Conservation (phyloP, 176 grass and related monocot species). For the Lolium perenne region DNA sequence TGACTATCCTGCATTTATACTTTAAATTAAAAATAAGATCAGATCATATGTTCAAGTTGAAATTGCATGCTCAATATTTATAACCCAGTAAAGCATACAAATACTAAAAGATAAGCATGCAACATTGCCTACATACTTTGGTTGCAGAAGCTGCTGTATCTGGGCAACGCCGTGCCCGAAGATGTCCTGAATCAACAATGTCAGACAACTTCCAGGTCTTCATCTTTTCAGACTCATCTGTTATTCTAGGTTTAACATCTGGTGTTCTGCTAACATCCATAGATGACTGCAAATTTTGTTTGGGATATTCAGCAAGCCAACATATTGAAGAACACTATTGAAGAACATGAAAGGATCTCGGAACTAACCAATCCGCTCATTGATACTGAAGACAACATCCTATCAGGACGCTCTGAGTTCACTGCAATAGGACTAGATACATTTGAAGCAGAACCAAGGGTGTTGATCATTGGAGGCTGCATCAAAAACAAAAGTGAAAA, state of each 20-base stretch:
- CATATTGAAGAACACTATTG: slow-evolving; percentile 20
- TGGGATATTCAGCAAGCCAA: slow-evolving; percentile 37
- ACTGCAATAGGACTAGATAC: slow-evolving; percentile 84
- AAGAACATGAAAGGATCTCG: slow-evolving; percentile 28
- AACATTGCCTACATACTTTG: slow-evolving; percentile 65
- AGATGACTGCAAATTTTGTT: slow-evolving; percentile 64
- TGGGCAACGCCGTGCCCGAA: slow-evolving; percentile 75
- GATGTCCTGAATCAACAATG: slow-evolving; percentile 75
- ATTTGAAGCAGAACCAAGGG: slow-evolving; percentile 81
- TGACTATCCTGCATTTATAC: background rate
- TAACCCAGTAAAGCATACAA: slow-evolving; percentile 25
- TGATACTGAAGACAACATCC: slow-evolving; percentile 84
- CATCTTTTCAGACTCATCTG: slow-evolving; percentile 85
- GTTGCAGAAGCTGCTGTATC: slow-evolving; percentile 64
- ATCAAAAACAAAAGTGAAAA: slow-evolving; percentile 43
- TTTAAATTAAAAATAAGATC: slow-evolving; percentile 24
- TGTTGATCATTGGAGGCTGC: slow-evolving; percentile 80
- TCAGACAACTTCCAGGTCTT: slow-evolving; percentile 92
- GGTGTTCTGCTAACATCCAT: slow-evolving; percentile 81
- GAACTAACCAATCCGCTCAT: slow-evolving; percentile 87
- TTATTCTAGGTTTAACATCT: slow-evolving; percentile 95
- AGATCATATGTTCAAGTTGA: slow-evolving; percentile 21
- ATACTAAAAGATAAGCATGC: background rate
- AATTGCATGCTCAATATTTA: slow-evolving; percentile 18
- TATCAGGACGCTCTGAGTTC: slow-evolving; percentile 79